These are phyloP conservation scores for Nicotiana tomentosiformis DNA, from an alignment of 257 asterid genomes.

Conservation along the genomic window DNA sequence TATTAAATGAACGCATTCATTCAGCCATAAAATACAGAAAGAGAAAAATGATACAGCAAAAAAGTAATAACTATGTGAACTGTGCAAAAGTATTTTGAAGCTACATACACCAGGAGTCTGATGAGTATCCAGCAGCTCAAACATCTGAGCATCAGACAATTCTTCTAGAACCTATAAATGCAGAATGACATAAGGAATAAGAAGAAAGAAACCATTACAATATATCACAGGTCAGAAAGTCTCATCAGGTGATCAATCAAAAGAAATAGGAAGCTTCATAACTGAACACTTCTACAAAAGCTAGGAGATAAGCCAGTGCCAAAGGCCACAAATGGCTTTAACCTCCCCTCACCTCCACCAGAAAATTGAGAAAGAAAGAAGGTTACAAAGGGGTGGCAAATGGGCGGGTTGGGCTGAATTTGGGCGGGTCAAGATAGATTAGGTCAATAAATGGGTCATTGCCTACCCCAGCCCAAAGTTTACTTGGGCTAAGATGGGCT, in stretches of 20 bases:
- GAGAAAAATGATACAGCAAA: background rate
- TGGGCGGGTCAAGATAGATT: too few species aligned
- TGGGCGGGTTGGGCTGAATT: too few species aligned
- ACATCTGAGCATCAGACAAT: slow-evolving; percentile 42
- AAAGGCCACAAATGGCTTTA: background rate
- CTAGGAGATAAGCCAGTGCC: background rate
- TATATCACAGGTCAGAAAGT: background rate
- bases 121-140: slow-evolving; percentile 52
- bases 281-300: background rate
- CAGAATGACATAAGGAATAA: background rate
- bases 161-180: slow-evolving; percentile 54
- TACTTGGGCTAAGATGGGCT: too few species aligned
- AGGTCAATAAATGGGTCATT: too few species aligned
- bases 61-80: background rate
- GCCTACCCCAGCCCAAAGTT: too few species aligned
- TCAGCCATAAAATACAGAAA: background rate
- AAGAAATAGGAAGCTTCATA: background rate
- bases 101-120: slow-evolving; percentile 72
- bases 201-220: background rate
- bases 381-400: background rate
- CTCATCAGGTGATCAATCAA: background rate
- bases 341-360: background rate
- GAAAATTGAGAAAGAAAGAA: background rate
- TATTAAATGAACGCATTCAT: background rate
- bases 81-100: background rate